Conservation (phyloP, 495 filamentous ascomycete species). For the Neurospora hispaniola region DNA sequence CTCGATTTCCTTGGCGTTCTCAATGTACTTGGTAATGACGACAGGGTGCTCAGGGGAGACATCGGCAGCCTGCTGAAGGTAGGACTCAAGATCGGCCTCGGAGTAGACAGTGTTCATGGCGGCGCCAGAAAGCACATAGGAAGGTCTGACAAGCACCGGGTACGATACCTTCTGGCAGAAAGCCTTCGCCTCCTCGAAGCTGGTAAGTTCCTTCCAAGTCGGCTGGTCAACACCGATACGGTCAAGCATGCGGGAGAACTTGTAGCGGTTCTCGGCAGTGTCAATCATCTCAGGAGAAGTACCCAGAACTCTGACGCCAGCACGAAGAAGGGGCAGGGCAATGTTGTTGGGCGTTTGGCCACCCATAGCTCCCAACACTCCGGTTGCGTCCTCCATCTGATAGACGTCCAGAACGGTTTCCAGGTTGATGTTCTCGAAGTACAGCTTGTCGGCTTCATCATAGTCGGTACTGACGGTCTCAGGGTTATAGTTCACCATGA, state of each 20-base stretch:
- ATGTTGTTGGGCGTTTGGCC: constrained; percentile 99
- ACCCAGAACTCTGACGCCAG: constrained; percentile 85
- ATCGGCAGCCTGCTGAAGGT: constrained; percentile 76
- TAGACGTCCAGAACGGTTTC: constrained; percentile 96
- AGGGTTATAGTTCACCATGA: constrained; percentile 97
- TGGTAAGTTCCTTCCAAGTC: constrained; percentile 93
- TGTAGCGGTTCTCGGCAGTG: constrained; percentile 93
- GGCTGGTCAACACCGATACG: constrained; percentile 94
- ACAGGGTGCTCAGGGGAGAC: constrained; percentile 95
- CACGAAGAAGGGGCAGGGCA: constrained; percentile 73
- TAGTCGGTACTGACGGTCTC: constrained; percentile 95
- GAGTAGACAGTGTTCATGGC: constrained; percentile 97
- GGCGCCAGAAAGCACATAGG: constrained; percentile 91
- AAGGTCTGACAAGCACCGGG: constrained; percentile 86
- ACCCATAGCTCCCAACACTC: constrained; percentile 96
- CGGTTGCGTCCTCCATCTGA: constrained; percentile 73
- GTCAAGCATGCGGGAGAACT: constrained; percentile 95
- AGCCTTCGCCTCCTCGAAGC: constrained; percentile 70
- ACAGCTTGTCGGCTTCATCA: constrained; percentile 89
- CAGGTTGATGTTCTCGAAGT: constrained; percentile 95
- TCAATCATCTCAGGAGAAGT: constrained; percentile 99
- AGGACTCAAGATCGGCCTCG: constrained; percentile 75
- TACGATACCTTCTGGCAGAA: constrained; percentile 83
- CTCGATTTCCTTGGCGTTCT: constrained; percentile 94
- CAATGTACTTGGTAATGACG: constrained; percentile 97